phyloP scores from a whole-genome alignment of 805 yeast genomes.

The Sugiyamaella mastotermitis region DNA sequence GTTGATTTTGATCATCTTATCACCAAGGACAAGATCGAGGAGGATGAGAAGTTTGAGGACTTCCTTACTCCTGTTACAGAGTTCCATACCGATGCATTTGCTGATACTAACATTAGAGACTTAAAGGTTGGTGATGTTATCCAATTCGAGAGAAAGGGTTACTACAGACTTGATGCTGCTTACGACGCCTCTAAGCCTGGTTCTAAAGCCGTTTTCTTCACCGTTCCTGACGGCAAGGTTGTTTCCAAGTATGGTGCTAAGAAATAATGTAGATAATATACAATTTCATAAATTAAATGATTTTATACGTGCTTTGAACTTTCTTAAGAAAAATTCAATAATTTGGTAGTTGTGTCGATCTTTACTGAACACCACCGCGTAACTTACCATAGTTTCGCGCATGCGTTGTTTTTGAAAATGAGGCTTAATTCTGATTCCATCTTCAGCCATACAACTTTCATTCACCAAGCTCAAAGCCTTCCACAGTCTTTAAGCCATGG shows the following conservation, averaged over 20 bases:
- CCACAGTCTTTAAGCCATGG: too few species aligned
- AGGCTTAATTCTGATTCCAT: too few species aligned
- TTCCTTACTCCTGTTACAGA: conserved; percentile 84
- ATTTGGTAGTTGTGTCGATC: too few species aligned
- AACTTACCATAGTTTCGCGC: too few species aligned
- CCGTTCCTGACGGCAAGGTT: conserved; percentile 93
- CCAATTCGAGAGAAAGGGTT: conserved; percentile 97
- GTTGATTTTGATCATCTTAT: conserved; percentile 92
- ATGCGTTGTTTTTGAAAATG: too few species aligned
- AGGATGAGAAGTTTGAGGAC: conserved; percentile 88
- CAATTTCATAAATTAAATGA: too few species aligned
- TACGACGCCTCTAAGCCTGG: conserved; percentile 37
- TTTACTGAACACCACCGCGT: too few species aligned
- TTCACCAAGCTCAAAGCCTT: too few species aligned
- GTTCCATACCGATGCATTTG: conserved; percentile 71
- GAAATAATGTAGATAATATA: too few species aligned
- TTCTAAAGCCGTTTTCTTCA: conserved; percentile 69
- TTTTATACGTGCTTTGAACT: too few species aligned
- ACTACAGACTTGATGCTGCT: conserved; percentile 69
- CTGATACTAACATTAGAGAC: conserved; percentile 69
- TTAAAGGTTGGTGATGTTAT: conserved; percentile 83
- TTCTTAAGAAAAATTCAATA: too few species aligned
- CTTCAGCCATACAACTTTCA: too few species aligned
- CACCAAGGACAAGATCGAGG: conserved; percentile 91
- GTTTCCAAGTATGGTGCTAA: conserved; percentile 72